These are phyloP conservation scores for Coniferiporia weirii DNA, from an alignment of 1,284 basidiomycete genomes.

Conservation along the genomic window DNA sequence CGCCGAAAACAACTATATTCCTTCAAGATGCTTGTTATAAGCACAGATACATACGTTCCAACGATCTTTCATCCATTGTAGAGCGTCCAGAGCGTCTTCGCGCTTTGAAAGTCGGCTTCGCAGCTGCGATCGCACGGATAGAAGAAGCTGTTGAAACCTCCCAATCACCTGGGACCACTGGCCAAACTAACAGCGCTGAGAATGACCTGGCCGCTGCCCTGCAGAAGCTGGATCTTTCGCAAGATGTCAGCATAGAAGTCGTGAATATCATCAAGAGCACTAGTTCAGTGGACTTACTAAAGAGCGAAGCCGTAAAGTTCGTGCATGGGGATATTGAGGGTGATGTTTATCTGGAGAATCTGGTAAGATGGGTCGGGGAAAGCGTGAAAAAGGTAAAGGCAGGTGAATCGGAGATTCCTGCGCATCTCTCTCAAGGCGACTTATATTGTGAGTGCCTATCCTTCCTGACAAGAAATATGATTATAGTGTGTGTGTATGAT, in stretches of 20 bases:
- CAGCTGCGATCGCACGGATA: constrained; percentile 70
- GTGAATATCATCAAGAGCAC: constrained; percentile 48
- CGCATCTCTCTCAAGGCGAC: constrained; percentile 71
- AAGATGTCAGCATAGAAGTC: constrained; percentile 8
- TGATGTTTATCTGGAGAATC: constrained; percentile 61
- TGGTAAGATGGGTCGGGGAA: constrained; percentile 56
- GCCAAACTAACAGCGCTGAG: background rate
- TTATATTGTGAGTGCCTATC: constrained; percentile 63
- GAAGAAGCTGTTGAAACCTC: constrained; percentile 35
- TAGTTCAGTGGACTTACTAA: constrained; percentile 49
- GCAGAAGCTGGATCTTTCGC: constrained; percentile 27
- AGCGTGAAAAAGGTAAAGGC: constrained; percentile 61
- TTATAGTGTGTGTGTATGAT: constrained; percentile 3
- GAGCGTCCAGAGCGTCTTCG: constrained; percentile 88
- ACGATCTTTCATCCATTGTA: constrained; percentile 68
- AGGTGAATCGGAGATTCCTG: constrained; percentile 77
- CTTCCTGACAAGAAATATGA: constrained; percentile 15
- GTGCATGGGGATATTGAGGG: constrained; percentile 67
- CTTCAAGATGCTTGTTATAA: constrained; percentile 66
- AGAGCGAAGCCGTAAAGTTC: constrained; percentile 63
- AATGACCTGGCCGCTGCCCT: constrained; percentile 50
- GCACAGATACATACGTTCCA: constrained; percentile 76
- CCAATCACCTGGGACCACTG: background rate
- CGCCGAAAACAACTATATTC: constrained; percentile 27
- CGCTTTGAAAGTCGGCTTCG: constrained; percentile 75